These are phyloP conservation scores for Elasticomyces elasticus DNA, from an alignment of 495 filamentous ascomycete species.

Conservation along the genomic window DNA sequence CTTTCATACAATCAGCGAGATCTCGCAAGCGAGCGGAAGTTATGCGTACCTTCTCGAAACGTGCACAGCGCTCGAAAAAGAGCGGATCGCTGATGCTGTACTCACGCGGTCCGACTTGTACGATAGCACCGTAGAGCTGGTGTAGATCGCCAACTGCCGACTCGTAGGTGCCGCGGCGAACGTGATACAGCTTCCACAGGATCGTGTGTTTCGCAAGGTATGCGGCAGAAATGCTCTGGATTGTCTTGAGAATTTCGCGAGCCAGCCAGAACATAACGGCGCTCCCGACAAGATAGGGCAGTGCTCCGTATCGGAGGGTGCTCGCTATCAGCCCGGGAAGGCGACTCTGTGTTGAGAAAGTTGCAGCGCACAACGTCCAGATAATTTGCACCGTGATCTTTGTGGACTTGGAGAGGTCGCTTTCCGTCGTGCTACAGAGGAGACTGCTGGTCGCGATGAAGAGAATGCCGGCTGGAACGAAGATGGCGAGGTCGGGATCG, in stretches of 20 bases:
- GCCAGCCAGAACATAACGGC: neutral
- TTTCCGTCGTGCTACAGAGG: neutral
- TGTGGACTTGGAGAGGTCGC: neutral
- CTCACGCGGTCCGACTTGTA: conserved; percentile 7
- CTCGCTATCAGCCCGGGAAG: neutral
- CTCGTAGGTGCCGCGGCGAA: conserved; percentile 2
- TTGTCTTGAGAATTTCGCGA: neutral
- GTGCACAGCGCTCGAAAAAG: neutral
- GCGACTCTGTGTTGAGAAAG: neutral
- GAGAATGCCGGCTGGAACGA: neutral
- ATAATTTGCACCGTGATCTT: neutral
- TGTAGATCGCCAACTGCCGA: neutral
- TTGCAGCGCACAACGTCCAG: neutral
- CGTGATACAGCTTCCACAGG: conserved; percentile 5
- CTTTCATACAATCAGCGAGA: too few relatives aligned
- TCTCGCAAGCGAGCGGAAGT: too few relatives aligned
- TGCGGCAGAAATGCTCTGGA: neutral
- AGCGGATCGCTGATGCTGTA: conserved; percentile 3
- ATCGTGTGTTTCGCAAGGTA: conserved; percentile 1
- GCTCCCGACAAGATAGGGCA: neutral
- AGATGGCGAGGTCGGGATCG: neutral
- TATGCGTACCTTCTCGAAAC: conserved; percentile 1
- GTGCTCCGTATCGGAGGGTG: neutral
- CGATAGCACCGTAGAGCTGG: neutral
- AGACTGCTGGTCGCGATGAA: neutral